Percentiles rank a stretch among this genome's conserved stretches.
phyloP scores from a whole-genome alignment of 352 stramenopile genomes.

The Globisporangium nunn region DNA sequence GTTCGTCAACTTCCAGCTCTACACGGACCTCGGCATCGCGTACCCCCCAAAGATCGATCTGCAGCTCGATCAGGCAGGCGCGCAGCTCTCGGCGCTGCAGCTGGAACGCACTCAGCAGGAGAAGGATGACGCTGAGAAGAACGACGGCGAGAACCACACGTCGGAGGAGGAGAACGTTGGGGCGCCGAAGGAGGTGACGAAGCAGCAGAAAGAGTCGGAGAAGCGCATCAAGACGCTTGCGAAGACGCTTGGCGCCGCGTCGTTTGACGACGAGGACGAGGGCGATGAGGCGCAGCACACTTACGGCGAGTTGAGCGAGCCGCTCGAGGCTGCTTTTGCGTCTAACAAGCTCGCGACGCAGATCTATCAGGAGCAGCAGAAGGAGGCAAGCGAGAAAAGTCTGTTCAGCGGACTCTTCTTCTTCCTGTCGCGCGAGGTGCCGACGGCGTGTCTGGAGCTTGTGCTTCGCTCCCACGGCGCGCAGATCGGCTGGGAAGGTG shows the following conservation, averaged over 20 bases:
- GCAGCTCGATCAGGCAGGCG: slow-evolving; percentile 68
- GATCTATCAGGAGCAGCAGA: slow-evolving; percentile 75
- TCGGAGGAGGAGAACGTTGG: slow-evolving; percentile 16
- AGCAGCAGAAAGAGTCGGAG: slow-evolving; percentile 87
- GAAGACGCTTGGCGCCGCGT: slow-evolving; percentile 25
- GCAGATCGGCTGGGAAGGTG: slow-evolving; percentile 93
- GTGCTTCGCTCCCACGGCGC: slow-evolving; percentile 93
- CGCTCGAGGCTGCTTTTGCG: slow-evolving; percentile 86
- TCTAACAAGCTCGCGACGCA: slow-evolving; percentile 74
- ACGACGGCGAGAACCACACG: slow-evolving; percentile 23
- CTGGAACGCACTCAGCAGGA: slow-evolving; percentile 43
- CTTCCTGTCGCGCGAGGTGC: slow-evolving; percentile 95
- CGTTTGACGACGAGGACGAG: slow-evolving; percentile 50
- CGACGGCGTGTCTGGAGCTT: slow-evolving; percentile 92
- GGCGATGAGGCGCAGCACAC: slow-evolving; percentile 54
- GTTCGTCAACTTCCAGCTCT: slow-evolving; percentile 99
- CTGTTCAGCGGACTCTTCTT: slow-evolving; percentile 85
- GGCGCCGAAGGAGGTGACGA: slow-evolving; percentile 6
- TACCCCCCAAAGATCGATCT: slow-evolving; percentile 93
- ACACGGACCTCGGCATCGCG: slow-evolving; percentile 89
- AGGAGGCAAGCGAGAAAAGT: slow-evolving; percentile 63
- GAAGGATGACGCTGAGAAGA: slow-evolving; percentile 17
- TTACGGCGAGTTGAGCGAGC: slow-evolving; percentile 87
- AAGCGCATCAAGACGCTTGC: slow-evolving; percentile 75
- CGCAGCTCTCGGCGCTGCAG: slow-evolving; percentile 60